phyloP scores from a whole-genome alignment of 2,329 filamentous ascomycete genomes.

The Parastagonospora avenae region DNA sequence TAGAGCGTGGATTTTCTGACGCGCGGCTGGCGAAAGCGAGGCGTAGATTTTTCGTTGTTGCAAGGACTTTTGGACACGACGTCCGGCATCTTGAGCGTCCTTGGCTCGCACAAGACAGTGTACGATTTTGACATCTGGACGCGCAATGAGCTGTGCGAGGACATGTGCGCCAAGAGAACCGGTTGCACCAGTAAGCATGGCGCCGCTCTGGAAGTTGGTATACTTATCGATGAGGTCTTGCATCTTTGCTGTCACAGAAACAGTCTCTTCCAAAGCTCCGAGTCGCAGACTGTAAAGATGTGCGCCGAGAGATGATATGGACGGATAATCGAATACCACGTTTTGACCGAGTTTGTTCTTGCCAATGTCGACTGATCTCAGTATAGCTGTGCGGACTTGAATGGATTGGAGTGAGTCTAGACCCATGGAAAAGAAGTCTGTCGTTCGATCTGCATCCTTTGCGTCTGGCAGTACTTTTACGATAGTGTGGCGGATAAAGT shows the following conservation, averaged over 20 bases:
- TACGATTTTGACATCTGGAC: constrained; percentile 45
- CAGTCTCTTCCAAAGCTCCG: constrained; percentile 39
- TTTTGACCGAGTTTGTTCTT: constrained; percentile 57
- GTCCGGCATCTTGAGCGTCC: constrained; percentile 34
- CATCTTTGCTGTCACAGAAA: constrained; percentile 52
- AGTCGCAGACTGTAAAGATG: constrained; percentile 52
- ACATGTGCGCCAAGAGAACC: constrained; percentile 69
- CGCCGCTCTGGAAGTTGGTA: constrained; percentile 40
- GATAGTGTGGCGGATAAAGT: constrained; percentile 24
- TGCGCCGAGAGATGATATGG: constrained; percentile 52
- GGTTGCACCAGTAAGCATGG: constrained; percentile 66
- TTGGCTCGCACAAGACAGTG: constrained; percentile 60
- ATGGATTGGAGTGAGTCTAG: constrained; percentile 66
- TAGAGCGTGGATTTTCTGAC: constrained; percentile 42
- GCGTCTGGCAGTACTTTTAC: constrained; percentile 15
- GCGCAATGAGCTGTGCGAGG: constrained; percentile 45
- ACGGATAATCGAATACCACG: constrained; percentile 64
- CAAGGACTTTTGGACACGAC: constrained; percentile 46
- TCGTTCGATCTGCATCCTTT: constrained; percentile 33
- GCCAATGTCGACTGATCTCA: constrained; percentile 56
- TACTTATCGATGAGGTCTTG: constrained; percentile 52
- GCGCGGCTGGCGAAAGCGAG: constrained; percentile 21
- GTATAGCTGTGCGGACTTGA: constrained; percentile 58
- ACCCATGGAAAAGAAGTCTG: constrained; percentile 64
- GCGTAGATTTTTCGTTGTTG: constrained; percentile 46